Base-by-base conservation (phyloP, 306 rosid species). In the Quercus variabilis region DNA sequence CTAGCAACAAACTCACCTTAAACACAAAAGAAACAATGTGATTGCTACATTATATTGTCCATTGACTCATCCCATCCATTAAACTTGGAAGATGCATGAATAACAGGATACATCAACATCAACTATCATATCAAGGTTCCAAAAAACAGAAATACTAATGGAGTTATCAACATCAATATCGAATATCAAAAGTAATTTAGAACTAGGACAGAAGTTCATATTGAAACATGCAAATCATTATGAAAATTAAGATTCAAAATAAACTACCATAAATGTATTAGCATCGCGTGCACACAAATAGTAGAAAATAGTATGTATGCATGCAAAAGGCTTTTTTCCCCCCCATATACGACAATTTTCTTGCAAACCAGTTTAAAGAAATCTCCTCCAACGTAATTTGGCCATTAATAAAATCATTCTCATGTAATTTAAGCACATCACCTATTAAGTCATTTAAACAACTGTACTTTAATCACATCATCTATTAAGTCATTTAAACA, bases 1-100 rank as follows among this genome's bases (percentile, higher is more conserved):
- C 98, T 93, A 67, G 99, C 98, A 67, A 95, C 85, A 83, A 85
- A 93, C 83, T 93, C 97, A 82, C 99, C 98, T 95, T 54, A 79
- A 78, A 81, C 81, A 87, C 71, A 52, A 79, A 17, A 76, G 26
- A 78, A 26, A 59, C 6, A 21, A 46, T 75, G 20, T 49, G 73
- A 58, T 71, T 56, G 63, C 75, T 57, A 69, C 10, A 60, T 68
- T 60, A 43, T 71, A 73, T 51, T 56, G 41, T 43, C 74, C n/a
- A 15, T 57, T 63, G 74, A 75, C 79, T 18, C 78, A 38, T 38
- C 49, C 31, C 23, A 12, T 46, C 72, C 41, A 30, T 59, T 74
- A 30, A 57, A 17, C 41, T 23, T 14, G 14, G 33, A 65, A 59
- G 26, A 74, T 30, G 38, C 73, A 31, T 73, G 23, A 38, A 43